A percentile compares a stretch with the other conserved stretches of the same genome.
Conservation (phyloP, 1,139 yeast species). For the Hanseniaspora gamundiae region DNA sequence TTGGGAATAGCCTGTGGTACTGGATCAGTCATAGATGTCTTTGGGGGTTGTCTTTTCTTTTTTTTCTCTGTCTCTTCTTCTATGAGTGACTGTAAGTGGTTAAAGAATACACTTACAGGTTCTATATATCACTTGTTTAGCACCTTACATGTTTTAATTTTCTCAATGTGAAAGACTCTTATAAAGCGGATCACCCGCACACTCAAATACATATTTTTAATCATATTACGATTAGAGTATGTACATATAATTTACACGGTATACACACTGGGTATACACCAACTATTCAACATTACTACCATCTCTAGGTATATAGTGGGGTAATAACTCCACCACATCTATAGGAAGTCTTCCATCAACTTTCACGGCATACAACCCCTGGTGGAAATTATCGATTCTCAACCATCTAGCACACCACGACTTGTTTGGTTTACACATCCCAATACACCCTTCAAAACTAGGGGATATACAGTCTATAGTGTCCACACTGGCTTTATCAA, state of each 20-base stretch:
- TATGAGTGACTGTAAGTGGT: too few species aligned
- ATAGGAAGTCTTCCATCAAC: conserved; percentile 88
- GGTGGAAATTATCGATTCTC: conserved; percentile 76
- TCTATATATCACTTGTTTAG: too few species aligned
- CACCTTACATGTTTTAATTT: too few species aligned
- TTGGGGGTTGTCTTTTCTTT: neutral
- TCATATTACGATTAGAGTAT: too few species aligned
- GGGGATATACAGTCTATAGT: conserved; percentile 93
- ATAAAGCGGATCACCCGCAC: too few species aligned
- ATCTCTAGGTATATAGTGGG: conserved; percentile 87
- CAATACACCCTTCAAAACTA: conserved; percentile 90
- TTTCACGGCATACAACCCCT: conserved; percentile 89
- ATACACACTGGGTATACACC: too few species aligned
- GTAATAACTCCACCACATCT: conserved; percentile 63
- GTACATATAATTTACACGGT: neutral
- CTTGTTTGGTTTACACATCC: conserved; percentile 70
- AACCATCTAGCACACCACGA: conserved; percentile 99
- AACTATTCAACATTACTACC: conserved; percentile 42
- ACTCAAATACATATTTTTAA: too few species aligned
- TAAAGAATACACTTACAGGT: too few species aligned
- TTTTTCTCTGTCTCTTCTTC: too few species aligned
- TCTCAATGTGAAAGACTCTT: too few species aligned
- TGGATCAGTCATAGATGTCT: neutral
- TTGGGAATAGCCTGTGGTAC: conserved; percentile 4
- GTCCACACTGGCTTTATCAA: conserved; percentile 71